Evolutionary conservation across 495 filamentous ascomycete genomes (phyloP), one percentile per base, ranked within the genome.

Genomic region (Penicillium angulare): DNA sequence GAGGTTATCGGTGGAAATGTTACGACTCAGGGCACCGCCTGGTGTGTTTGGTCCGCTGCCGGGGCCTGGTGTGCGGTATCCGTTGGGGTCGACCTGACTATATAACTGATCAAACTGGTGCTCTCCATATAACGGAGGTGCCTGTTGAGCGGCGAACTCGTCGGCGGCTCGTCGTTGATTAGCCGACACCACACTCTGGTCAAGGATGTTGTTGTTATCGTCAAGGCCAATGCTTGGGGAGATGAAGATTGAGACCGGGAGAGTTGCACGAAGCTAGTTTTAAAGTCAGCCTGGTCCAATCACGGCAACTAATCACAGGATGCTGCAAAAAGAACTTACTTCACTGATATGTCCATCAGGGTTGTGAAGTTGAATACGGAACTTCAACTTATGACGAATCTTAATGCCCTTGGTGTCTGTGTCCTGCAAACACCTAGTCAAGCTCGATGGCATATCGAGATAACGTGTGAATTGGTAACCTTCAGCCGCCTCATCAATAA

Each of bases 341-440:
- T 97, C 90, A 42, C 90, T 96, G 35, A 89, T 77, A 65, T 97
- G 93, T 0, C 89, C 91, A 68, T 98, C 93, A 0, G 93, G 92
- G 56, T 97, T 97, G 55, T 89, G 85, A 24, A 98, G 76, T 52
- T 90, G 86, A 48, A 98, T 83, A 46, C 86, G 85, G 61, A 97
- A 80, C 67, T 86, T 87, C 41, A 96, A 73, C 71, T 90, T 92
- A 64, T 98, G 93, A 36, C 87, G 75, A 16, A 97, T 78, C 63
- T 89, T 92, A 68, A 98, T 93, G 12, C 86, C 86, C 56, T 85
- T 80, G 12, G 80, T 80, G 44, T 95, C 89, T 34, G 89, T 86
- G 56, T 95, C 88, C 66, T 97, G 93, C 33, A 96, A 68, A 70
- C 93, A 97, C 26, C 75, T 75, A 46, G 80, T 80, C 50, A 98